phyloP scores from a whole-genome alignment of 2,329 filamentous ascomycete species.

The Colletotrichum caudatum region DNA sequence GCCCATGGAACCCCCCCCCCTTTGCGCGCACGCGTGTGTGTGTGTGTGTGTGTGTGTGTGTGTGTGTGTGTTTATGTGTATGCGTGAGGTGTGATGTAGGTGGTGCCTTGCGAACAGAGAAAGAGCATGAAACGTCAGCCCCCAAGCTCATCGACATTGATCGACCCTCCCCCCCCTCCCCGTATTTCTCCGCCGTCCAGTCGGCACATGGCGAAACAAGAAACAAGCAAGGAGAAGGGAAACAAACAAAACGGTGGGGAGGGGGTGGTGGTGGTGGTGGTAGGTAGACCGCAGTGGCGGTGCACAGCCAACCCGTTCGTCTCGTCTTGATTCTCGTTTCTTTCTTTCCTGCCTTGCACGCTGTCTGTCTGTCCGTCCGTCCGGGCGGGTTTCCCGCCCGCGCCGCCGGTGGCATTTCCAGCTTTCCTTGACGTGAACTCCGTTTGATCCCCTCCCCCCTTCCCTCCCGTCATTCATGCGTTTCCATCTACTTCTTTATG shows the following conservation, averaged over 20 bases:
- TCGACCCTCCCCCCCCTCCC: neutral
- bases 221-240: too few relatives aligned
- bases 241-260: neutral
- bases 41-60: neutral
- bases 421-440: neutral
- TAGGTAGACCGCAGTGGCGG: neutral
- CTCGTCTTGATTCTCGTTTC: neutral
- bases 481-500: slow-evolving; percentile 5
- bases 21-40: too few relatives aligned
- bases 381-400: neutral
- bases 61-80: neutral
- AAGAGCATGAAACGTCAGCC: neutral
- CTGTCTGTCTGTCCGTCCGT: neutral
- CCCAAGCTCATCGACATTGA: neutral
- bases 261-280: neutral
- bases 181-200: too few relatives aligned
- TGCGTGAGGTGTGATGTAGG: neutral
- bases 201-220: too few relatives aligned
- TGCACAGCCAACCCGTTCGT: slow-evolving; percentile 17
- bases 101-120: neutral
- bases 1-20: neutral
- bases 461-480: neutral
- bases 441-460: neutral
- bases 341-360: neutral
- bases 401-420: slow-evolving; percentile 10